phyloP scores from a whole-genome alignment of 768 basidiomycete species.

The Dioszegia aurantiaca region DNA sequence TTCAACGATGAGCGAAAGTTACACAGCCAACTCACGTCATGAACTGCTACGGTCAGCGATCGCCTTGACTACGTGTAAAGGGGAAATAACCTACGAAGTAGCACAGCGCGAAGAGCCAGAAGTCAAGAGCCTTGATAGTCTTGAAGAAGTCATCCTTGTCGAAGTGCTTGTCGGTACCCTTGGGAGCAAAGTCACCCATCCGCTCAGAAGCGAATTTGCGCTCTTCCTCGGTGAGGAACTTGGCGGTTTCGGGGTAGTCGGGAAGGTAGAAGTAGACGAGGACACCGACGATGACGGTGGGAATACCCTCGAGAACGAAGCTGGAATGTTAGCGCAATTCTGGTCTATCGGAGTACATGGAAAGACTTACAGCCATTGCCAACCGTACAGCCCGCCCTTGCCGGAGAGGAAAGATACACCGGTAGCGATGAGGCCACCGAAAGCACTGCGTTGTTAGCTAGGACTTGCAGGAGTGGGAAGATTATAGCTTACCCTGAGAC shows the following conservation, averaged over 20 bases:
- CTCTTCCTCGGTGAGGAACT: constrained; percentile 57
- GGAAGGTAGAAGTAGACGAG: constrained; percentile 52
- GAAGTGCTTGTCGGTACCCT: constrained; percentile 26
- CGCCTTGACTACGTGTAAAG: background rate
- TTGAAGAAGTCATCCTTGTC: constrained; percentile 16
- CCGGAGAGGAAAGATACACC: constrained; percentile 18
- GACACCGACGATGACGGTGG: constrained; percentile 52
- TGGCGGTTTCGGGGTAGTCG: constrained; percentile 58
- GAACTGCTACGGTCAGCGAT: background rate
- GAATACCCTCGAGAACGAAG: constrained; percentile 48
- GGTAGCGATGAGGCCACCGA: constrained; percentile 23
- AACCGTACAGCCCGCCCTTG: constrained; percentile 18
- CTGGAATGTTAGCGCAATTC: background rate
- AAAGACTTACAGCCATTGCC: constrained; percentile 31
- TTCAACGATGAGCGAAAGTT: background rate
- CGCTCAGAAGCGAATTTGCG: constrained; percentile 45
- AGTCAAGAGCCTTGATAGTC: constrained; percentile 21
- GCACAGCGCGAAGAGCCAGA: constrained; percentile 21
- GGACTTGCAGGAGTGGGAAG: background rate
- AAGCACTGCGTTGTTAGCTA: constrained; percentile 9
- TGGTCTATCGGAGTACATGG: background rate
- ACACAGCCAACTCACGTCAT: constrained; percentile 14
- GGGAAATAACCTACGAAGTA: background rate
- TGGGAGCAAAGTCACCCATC: constrained; percentile 21
- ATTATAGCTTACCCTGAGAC: constrained; percentile 15